Conservation (phyloP, 2,329 filamentous ascomycete species). For the Moelleriella libera region DNA sequence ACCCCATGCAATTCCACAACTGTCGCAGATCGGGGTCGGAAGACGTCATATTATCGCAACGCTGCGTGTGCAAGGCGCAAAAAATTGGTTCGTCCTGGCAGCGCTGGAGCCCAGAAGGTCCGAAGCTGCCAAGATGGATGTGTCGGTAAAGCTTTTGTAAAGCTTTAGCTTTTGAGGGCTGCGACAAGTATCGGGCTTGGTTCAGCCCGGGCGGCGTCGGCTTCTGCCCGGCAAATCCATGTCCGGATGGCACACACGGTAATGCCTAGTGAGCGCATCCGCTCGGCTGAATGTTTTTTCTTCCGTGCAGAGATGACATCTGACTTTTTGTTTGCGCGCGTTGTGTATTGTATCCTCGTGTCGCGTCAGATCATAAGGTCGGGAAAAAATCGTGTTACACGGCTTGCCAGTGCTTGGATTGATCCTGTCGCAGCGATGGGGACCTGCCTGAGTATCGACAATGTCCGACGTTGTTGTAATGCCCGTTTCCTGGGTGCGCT, state of each 20-base stretch:
- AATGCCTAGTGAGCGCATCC: slow-evolving; percentile 86
- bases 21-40: neutral
- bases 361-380: slow-evolving; percentile 89
- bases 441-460: slow-evolving; percentile 79
- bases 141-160: no score
- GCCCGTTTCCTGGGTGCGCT: slow-evolving; percentile 16
- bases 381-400: slow-evolving; percentile 86
- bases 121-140: no score
- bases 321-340: slow-evolving; percentile 82
- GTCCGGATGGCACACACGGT: slow-evolving; percentile 86
- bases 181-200: no score
- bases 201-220: slow-evolving; percentile 12
- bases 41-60: slow-evolving; percentile 1
- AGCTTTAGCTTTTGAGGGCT: no score
- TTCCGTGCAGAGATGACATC: slow-evolving; percentile 83
- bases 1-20: neutral
- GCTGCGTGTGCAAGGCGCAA: neutral
- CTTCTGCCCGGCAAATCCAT: slow-evolving; percentile 63
- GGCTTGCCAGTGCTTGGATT: slow-evolving; percentile 92
- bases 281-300: slow-evolving; percentile 96
- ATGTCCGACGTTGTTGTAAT: slow-evolving; percentile 34
- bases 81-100: no score
- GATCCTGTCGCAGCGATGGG: slow-evolving; percentile 82
- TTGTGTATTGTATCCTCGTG: slow-evolving; percentile 99
- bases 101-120: no score